Evolutionary conservation across 1,284 basidiomycete species (phyloP), one percentile per base, ranked within the genome.

Genomic region (Farysia itapuensis): DNA sequence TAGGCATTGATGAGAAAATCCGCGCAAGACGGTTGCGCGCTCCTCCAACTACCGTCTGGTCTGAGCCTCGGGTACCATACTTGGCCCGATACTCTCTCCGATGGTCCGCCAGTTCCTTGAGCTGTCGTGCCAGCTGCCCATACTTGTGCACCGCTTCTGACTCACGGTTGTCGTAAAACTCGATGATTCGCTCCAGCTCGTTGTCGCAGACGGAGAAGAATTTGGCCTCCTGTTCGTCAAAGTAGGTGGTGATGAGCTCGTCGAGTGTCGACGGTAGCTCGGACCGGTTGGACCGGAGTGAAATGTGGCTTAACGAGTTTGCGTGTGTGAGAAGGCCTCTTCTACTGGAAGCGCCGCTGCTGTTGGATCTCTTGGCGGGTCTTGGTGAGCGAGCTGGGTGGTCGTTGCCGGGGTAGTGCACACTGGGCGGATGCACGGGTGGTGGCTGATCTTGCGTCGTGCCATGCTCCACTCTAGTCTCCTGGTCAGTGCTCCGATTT

Each of bases 141-240:
- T 83, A 82, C 48, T 81, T 81, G 21, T 78, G 78, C 18, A 79
- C 77, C 77, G 86, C 84, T 59, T 90, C 89, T 19, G 81, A 79
- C 75, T 90, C 89, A 19, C 86, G 82, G 19, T 83, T 83, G 7
- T 82, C 70, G 72, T 89, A 96, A 76, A 97, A 97, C 3, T 34
- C 31, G 30, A 59, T 43, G 43, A 67, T 67, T 18, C 61, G 53
- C 18, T 64, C 59, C 28, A 72, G 54, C 47, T 69, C 68, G 21
- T 44, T 26, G 26, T 74, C 63, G 39, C 66, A 53, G 0, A 58
- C 65, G 8, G 31, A 34, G 24, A 71, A 73, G 32, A 66, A 79
- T 78, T 68, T 91, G 86, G 18, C 93, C 84, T 79, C 94, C 90
- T 43, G 75, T 67, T 92, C 86, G 26, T 82, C 79, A 0, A 84